Evolutionary conservation across 2,329 filamentous ascomycete genomes (phyloP).

Genomic region (Aspergillus sergii): DNA sequence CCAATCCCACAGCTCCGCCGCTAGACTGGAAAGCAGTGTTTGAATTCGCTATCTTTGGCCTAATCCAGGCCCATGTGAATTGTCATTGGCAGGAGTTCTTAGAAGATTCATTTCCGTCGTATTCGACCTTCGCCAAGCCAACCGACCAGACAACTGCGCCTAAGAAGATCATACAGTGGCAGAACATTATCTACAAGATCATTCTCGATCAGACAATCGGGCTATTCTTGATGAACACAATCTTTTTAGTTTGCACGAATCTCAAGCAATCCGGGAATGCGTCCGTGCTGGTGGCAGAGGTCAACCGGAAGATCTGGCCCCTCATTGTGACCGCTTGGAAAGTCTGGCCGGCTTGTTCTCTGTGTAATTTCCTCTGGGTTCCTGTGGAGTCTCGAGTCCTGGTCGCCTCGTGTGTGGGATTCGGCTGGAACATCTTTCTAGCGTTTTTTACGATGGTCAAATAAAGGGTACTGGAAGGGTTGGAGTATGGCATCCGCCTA

Average conservation of each 20-base stretch:
- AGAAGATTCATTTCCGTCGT: neutral
- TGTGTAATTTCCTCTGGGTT: neutral
- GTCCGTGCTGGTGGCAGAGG: neutral
- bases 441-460: neutral
- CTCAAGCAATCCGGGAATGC: neutral
- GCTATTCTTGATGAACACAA: neutral
- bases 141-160: neutral
- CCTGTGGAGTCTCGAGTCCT: neutral
- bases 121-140: neutral
- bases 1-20: neutral
- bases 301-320: neutral
- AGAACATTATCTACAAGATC: neutral
- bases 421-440: neutral
- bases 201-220: neutral
- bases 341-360: neutral
- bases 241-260: neutral
- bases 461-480: neutral
- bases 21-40: neutral
- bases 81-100: neutral
- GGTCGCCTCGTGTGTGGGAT: neutral
- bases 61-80: neutral
- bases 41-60: neutral
- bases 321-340: neutral
- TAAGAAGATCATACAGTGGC: neutral
- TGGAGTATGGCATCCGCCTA: neutral